Conservation (phyloP, 2,329 filamentous ascomycete species). For the Beauveria sp. region DNA sequence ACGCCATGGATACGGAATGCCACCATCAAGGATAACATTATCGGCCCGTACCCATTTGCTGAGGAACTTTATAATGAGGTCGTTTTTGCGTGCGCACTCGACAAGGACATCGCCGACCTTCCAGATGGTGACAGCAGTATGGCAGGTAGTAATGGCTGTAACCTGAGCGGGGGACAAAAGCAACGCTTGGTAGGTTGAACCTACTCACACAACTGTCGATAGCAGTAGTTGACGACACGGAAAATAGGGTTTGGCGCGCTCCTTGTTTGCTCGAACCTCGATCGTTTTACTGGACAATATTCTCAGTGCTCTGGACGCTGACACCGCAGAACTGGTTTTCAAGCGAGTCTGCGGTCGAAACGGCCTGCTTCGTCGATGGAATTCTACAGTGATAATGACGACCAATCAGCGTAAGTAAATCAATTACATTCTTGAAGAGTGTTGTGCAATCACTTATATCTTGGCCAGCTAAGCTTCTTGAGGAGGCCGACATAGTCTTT, state of each 20-base stretch:
- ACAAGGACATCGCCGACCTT: neutral
- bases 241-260: neutral
- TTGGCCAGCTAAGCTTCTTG: neutral
- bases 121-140: neutral
- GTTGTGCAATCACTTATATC: no score
- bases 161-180: constrained; percentile 1
- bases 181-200: neutral
- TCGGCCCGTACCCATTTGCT: neutral
- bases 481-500: neutral
- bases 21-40: neutral
- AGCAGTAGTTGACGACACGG: neutral
- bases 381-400: constrained; percentile 12
- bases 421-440: no score
- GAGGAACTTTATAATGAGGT: neutral
- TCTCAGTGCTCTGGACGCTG: constrained; percentile 13
- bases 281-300: constrained; percentile 12
- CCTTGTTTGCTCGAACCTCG: constrained; percentile 8
- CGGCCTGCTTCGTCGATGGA: constrained; percentile 10
- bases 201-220: neutral
- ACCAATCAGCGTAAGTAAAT: neutral
- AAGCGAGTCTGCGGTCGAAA: constrained; percentile 2
- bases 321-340: neutral
- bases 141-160: neutral
- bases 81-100: neutral
- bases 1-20: neutral